Evolutionary conservation across 495 filamentous ascomycete species (phyloP).

Genomic region (Penicillium nucicola): DNA sequence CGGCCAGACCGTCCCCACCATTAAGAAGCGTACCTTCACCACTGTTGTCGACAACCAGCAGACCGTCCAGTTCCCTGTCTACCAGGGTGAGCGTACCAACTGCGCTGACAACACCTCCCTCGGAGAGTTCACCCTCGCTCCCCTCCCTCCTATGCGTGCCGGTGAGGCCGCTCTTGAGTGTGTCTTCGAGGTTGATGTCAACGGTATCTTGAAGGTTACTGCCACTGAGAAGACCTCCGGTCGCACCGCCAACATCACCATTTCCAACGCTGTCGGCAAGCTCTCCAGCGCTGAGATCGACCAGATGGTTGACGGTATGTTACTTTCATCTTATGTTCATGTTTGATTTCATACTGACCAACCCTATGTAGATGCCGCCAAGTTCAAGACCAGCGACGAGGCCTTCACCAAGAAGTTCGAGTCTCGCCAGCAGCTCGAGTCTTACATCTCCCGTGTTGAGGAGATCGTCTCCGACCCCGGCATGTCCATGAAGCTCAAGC

Average conservation of each 20-base stretch:
- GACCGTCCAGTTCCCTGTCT: slow-evolving; percentile 97
- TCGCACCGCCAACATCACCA: slow-evolving; percentile 98
- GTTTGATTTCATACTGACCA: slow-evolving; percentile 12
- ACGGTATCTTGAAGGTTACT: slow-evolving; percentile 99
- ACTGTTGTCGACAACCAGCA: slow-evolving; percentile 96
- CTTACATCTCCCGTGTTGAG: slow-evolving; percentile 98
- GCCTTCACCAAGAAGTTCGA: slow-evolving; percentile 99
- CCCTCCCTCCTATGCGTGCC: slow-evolving; percentile 95
- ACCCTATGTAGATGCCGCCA: slow-evolving; percentile 71
- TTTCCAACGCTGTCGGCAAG: slow-evolving; percentile 99
- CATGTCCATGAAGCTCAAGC: slow-evolving; percentile 96
- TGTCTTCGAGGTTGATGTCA: slow-evolving; percentile 99
- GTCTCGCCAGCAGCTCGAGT: slow-evolving; percentile 97
- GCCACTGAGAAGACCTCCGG: slow-evolving; percentile 99
- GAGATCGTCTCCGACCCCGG: slow-evolving; percentile 97
- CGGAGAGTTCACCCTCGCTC: slow-evolving; percentile 96
- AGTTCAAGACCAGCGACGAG: slow-evolving; percentile 98
- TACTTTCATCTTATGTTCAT: not conserved
- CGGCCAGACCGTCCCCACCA: slow-evolving; percentile 84
- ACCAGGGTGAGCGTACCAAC: slow-evolving; percentile 98
- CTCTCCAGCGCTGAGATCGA: slow-evolving; percentile 94
- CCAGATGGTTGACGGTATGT: slow-evolving; percentile 87
- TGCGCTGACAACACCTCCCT: slow-evolving; percentile 99
- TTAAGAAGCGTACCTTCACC: slow-evolving; percentile 97
- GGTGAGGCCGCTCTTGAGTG: slow-evolving; percentile 97